Evolutionary conservation across 257 asterid species (phyloP).

Genomic region (Ilex aquifolium): DNA sequence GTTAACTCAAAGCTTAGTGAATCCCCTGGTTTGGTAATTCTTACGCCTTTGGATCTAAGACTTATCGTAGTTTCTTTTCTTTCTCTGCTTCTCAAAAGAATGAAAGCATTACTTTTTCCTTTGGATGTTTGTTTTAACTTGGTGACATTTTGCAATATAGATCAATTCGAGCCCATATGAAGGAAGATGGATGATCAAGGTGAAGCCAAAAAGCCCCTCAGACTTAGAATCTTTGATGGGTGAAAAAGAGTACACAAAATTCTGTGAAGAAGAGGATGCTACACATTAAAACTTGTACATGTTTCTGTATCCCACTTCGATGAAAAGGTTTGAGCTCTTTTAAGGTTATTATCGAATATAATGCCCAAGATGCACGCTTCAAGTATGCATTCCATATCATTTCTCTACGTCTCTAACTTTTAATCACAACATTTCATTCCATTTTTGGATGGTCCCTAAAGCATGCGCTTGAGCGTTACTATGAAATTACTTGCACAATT

Average conservation of each 20-base stretch:
- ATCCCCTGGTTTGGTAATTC: constrained; percentile 67
- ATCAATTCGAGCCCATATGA: constrained; percentile 78
- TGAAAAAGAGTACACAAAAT: constrained; percentile 59
- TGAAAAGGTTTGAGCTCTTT: constrained; percentile 7
- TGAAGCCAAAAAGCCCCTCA: constrained; percentile 65
- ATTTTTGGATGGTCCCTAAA: no score
- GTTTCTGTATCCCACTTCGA: neutral
- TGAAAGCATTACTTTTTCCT: neutral
- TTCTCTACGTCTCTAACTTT: neutral
- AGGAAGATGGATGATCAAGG: constrained; percentile 93
- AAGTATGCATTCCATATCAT: neutral
- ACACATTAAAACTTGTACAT: constrained; percentile 25
- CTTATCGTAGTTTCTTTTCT: neutral
- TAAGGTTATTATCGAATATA: no score
- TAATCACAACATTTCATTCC: no score
- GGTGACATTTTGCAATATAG: constrained; percentile 27
- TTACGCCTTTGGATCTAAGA: neutral
- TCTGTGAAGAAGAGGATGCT: constrained; percentile 89
- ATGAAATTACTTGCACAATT: no score
- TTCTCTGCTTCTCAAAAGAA: neutral
- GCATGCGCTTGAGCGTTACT: no score
- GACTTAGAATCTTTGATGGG: constrained; percentile 66
- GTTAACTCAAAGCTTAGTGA: constrained; percentile 62
- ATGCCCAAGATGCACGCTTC: neutral
- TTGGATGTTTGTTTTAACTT: neutral